Base-by-base conservation (phyloP, 306 rosid species). In the Vigna reflexopilosa region DNA sequence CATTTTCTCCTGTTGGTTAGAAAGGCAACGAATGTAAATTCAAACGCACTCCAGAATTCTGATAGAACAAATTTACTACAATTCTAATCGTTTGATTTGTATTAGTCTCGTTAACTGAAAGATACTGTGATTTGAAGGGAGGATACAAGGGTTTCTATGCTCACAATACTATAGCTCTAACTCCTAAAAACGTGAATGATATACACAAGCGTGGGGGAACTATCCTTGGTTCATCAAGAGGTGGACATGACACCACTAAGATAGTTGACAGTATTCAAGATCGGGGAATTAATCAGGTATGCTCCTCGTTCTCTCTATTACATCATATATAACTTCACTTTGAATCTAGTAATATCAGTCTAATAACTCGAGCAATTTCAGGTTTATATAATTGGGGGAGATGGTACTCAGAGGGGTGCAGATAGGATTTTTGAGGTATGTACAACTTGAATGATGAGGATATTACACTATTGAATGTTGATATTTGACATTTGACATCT, bases 201-300 rank as follows among this genome's bases (percentile, higher is more conserved):
- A 95, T 95, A 79, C 99, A 95, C 83, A 95, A 95, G 75, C 97
- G 98, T 5, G 98, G 99, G 8, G 98, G 98, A 83, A 95, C 99
- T 12, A 52, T 93, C 65, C 89, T 95, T 78, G 97, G 98, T 59
- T 88, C 99, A 19, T 95, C 99, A 36, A 80, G 99, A 70, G 99
- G 99, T 9, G 99, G 99, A 61, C 96, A 95, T 63, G 93, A 91
- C 83, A 95, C 90, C 15, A 75, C 82, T 66, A 95, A 95, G 82
- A 95, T 95, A 28, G 99, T 93, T 83, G 99, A 91, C 84, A 95
- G 99, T 83, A 95, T 95, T 86, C 90, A 95, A 80, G 96, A 89
- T 79, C 84, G 97, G 49, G 96, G 97, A 75, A 95, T 95, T 77
- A 95, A 95, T 85, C 99, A 95, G 97, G 98, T 90, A 1, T 32